Evolutionary conservation across 1,139 yeast genomes (phyloP), one percentile per base, ranked within the genome.

Genomic region (Pichia sp.): DNA sequence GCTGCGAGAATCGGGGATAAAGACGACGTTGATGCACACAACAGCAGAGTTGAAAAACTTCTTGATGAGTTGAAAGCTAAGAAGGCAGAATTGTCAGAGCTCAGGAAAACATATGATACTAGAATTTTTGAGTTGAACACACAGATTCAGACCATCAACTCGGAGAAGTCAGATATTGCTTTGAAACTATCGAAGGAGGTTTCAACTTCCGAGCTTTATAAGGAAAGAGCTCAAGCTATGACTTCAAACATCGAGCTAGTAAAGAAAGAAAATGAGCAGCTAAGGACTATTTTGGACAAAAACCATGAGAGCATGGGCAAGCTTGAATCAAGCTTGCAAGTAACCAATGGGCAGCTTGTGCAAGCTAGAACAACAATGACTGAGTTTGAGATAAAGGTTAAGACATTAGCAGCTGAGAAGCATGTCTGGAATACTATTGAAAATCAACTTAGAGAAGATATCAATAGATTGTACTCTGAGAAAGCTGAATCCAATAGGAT

Each of bases 401-500:
- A 66, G 16, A 73, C 71, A 38, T 59, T 78, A 35, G 60, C 64
- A 42, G 72, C 79, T 2, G 91, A 83, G 48, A 72, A 68, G 41
- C 60, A 65, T 3, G 53, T 78, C 32, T 65, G 74, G 63, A 59
- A 63, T 32, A 53, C 74, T 1, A 54, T 72, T 24, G 79, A 77
- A 42, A 56, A 60, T 13, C 64, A 81, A n/a, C 58, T 82, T 34
- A 60, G 69, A 25, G 62, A 62, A 20, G 91, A 82, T 42, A 66
- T 76, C 33, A 59, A 63, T 5, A 71, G 66, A 26, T 62, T 83
- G 40, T 61, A 67, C 34, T 66, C 66, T 6, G 94, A 86, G 51
- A 77, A 77, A 49, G 59, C 69, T 10, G 71, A 76, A 37, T 63
- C 85, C 31, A 77, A 69, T 45, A 70, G 72, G 7, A 64, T 79